Evolutionary conservation across 352 stramenopile genomes (phyloP), one percentile per base, ranked within the genome.

Genomic region (Globisporangium spiculum): DNA sequence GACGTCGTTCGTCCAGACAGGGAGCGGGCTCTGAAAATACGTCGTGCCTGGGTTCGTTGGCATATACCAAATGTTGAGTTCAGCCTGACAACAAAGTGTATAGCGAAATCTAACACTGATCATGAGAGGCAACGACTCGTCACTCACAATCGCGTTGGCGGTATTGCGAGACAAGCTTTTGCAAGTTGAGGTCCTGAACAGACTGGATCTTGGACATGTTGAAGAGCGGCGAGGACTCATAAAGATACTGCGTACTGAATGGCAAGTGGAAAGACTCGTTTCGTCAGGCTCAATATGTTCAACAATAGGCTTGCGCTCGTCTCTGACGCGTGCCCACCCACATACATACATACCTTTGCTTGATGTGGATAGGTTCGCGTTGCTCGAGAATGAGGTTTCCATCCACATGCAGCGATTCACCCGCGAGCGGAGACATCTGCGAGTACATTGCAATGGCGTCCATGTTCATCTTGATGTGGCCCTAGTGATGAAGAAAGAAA

Each of bases 361-460:
- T 86, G 57, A 93, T 70, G 6, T 75, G 74, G 7, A 91, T 53
- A 3, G 82, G 73, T 44, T 58, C 68, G 20, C 80, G 75, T 67
- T 91, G 83, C 30, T 81, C 34, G 3, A 94, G 71, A 1, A 68
- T n/a, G n/a, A 91, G 70, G 30, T 93, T 81, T 10, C 88, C 88
- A 26, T 92, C 86, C 34, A 80, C 75, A 48, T 71, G 57, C 1
- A 93, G 65, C 16, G 69, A 66, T 10, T 71, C 60, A 8, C 76
- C 80, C 14, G 75, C 60, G 22, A 90, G 58, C 20, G 71, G 65
- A 14, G 75, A 88, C 8, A 72, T 71, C 63, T 84, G 66, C 5
- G 70, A 76, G 58, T 76, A 67, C 26, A 80, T 70, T 2, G 77
- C 77, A 14, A 92, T 6, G 5, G 76, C 77, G 58, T 94, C 84